A percentile compares a stretch with the other conserved stretches of the same genome.
These are phyloP conservation scores for Tetratostichococcus sp. DNA, from an alignment of 139 green algal species.

Conservation along the genomic window DNA sequence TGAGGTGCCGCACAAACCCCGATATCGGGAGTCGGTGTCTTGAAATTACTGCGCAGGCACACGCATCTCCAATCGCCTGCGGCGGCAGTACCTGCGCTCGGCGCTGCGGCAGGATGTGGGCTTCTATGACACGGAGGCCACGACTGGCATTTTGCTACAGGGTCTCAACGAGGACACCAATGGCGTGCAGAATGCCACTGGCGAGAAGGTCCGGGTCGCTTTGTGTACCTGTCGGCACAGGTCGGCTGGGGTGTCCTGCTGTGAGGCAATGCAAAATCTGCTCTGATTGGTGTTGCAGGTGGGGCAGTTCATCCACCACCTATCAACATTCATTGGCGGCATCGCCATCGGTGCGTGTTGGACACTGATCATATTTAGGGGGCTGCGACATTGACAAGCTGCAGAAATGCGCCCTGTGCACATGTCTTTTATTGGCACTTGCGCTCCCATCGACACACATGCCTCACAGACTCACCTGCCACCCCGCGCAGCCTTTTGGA, in stretches of 20 bases:
- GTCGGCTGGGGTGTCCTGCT: too few species aligned
- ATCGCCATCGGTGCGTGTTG: slow-evolving; percentile 27
- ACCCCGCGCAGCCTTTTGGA: slow-evolving; percentile 41
- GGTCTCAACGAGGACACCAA: slow-evolving; percentile 70
- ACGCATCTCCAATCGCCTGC: slow-evolving; percentile 22
- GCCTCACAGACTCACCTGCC: too few species aligned
- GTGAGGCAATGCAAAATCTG: too few species aligned
- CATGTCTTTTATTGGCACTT: too few species aligned
- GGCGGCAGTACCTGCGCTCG: slow-evolving; percentile 43
- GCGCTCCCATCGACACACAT: too few species aligned
- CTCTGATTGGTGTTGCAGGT: slow-evolving; percentile 7
- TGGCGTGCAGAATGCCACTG: slow-evolving; percentile 54
- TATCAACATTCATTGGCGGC: slow-evolving; percentile 40
- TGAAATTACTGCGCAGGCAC: background rate
- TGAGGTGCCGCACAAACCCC: too few species aligned
- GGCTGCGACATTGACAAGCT: too few species aligned
- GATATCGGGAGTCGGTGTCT: too few species aligned
- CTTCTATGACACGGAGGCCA: slow-evolving; percentile 77
- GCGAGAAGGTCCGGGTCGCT: slow-evolving; percentile 55
- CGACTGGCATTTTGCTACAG: slow-evolving; percentile 37
- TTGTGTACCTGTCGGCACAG: too few species aligned
- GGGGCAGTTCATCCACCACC: slow-evolving; percentile 52
- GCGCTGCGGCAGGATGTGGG: slow-evolving; percentile 78
- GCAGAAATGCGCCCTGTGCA: too few species aligned
- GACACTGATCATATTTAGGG: too few species aligned